phyloP scores from a whole-genome alignment of 306 rosid species.

The Boehmeria nivea region DNA sequence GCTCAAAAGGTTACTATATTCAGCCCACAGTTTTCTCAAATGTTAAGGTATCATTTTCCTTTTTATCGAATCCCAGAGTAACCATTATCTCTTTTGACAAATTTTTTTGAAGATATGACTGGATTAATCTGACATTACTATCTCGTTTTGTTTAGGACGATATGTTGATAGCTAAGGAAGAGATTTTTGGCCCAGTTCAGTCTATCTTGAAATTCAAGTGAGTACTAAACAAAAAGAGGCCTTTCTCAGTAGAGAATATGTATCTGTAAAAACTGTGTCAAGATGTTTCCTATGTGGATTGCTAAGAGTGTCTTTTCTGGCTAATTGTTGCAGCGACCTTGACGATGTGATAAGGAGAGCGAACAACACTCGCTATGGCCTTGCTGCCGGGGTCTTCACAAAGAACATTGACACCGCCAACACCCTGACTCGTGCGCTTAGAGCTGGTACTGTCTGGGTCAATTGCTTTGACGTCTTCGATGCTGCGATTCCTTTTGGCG shows the following conservation, averaged over 20 bases:
- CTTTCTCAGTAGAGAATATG: too few species aligned
- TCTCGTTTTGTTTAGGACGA: conserved; percentile 47
- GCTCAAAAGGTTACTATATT: conserved; percentile 68
- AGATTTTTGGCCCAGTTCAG: conserved; percentile 95
- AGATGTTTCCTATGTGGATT: neutral
- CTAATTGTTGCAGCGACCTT: conserved; percentile 41
- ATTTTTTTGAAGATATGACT: conserved; percentile 2
- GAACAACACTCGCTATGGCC: conserved; percentile 60
- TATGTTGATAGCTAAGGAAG: conserved; percentile 78
- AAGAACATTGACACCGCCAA: conserved; percentile 66
- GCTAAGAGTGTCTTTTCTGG: conserved; percentile 9
- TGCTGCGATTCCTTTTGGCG: conserved; percentile 94
- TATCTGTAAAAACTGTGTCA: neutral
- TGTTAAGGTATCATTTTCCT: conserved; percentile 46
- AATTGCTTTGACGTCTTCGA: conserved; percentile 78
- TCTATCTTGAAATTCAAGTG: conserved; percentile 76
- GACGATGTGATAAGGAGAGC: conserved; percentile 74
- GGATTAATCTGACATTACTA: conserved; percentile 8
- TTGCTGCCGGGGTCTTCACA: conserved; percentile 87
- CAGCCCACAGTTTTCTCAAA: conserved; percentile 89
- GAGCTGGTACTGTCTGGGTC: conserved; percentile 73
- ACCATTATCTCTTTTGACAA: neutral
- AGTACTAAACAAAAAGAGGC: conserved; percentile 26
- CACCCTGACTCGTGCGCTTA: conserved; percentile 60
- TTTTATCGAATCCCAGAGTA: conserved; percentile 4